Base-by-base conservation (phyloP, 1,139 yeast genomes). In the Blastobotrys ciferrii region DNA sequence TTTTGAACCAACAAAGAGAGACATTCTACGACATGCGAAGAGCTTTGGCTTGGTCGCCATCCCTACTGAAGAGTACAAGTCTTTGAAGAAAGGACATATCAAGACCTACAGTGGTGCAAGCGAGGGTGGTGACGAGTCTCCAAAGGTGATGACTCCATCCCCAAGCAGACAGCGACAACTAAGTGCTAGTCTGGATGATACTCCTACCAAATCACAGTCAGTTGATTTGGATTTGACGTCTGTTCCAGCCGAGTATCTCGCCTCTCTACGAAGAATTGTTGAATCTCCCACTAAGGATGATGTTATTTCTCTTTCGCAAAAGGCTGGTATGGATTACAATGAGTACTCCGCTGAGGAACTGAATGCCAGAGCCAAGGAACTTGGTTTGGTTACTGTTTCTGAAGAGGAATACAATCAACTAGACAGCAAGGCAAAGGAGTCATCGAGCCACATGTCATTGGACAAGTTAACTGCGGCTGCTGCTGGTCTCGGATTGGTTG, bases 11-110 rank as follows among this genome's bases (percentile, higher is more conserved):
- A 62, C 71, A 3, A 62, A 61, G 49, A 64, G 68, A 4, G 74
- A 70, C 33, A 58, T 70, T 35, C 54, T 65, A 14, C 59, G 67
- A 28, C 62, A 65, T n/a, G 74, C 74, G 7, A 65, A 66, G 49
- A 64, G 66, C 7, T 58, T 66, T 47, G 78, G 76, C 4, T 60
- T 69, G 45, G 66, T 68, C 11, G 68, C 72, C 1, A 52, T 76
- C 40, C 58, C 70, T 2, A 48, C 59, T 7, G 70, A 65, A 0
- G 76, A 72, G 38, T 68, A 68, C 53, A 58, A 63, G 28, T 50
- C 55, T 2, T 52, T 65, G 14, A 59, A 60, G 32, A 52, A 54
- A 20, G 54, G 53, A 7, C 57, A 51, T 17, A 48, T 45, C 15
- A 45, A 51, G 19, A 50, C 52, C n/a, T 50, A 50, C 30, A 51